Conservation (phyloP, 768 basidiomycete species). For the Pleurotus giganteus region DNA sequence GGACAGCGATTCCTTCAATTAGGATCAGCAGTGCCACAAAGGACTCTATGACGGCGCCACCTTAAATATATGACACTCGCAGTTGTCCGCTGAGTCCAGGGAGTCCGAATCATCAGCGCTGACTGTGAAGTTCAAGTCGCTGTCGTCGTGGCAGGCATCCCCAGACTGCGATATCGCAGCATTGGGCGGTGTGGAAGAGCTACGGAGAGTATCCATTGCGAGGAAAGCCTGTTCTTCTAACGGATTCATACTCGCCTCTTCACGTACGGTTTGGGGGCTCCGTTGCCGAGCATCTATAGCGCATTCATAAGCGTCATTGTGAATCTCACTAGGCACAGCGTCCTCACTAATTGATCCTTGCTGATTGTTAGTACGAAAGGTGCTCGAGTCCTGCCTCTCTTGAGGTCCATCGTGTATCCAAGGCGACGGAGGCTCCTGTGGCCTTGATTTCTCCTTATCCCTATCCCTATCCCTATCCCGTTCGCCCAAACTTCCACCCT, state of each 20-base stretch:
- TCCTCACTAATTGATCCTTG: conserved; percentile 16
- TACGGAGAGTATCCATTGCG: too few species aligned
- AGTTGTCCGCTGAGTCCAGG: too few species aligned
- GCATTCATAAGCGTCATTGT: neutral
- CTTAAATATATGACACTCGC: too few species aligned
- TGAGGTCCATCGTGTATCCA: conserved; percentile 11
- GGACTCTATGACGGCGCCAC: too few species aligned
- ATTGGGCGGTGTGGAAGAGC: too few species aligned
- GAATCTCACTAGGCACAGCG: neutral
- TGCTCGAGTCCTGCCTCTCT: conserved; percentile 15
- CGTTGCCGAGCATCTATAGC: neutral
- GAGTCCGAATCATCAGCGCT: too few species aligned
- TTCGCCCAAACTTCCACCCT: conserved; percentile 13
- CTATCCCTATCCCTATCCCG: conserved; percentile 2
- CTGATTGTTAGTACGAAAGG: conserved; percentile 14
- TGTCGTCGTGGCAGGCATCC: too few species aligned
- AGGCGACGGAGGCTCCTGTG: neutral
- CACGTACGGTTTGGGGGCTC: neutral
- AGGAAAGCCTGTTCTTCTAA: too few species aligned
- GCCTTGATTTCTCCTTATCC: neutral
- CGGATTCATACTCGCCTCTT: too few species aligned
- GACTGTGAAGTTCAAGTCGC: too few species aligned
- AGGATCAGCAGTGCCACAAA: too few species aligned
- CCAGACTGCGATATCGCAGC: too few species aligned
- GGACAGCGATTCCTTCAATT: neutral